These are phyloP conservation scores for Baorangia bicolor DNA, from an alignment of 768 basidiomycete species.

Conservation along the genomic window DNA sequence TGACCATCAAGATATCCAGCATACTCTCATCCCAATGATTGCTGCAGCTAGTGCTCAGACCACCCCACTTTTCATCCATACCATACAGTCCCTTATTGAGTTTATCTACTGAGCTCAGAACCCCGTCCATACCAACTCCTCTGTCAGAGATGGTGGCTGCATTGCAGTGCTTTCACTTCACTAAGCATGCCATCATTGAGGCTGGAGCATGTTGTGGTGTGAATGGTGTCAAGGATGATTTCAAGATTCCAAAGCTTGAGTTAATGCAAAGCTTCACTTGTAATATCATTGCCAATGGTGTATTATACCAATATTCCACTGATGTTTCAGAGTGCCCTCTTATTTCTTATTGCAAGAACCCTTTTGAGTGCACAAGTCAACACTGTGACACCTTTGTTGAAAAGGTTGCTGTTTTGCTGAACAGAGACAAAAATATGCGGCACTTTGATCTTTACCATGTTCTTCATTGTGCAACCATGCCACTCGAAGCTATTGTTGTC, in stretches of 20 bases:
- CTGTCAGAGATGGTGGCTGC: slow-evolving; percentile 9
- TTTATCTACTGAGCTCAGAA: slow-evolving; percentile 27
- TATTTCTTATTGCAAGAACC: neutral
- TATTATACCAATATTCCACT: slow-evolving; percentile 28
- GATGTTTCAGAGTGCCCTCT: slow-evolving; percentile 11
- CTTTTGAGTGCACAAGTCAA: too few species aligned
- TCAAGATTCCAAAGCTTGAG: slow-evolving; percentile 4
- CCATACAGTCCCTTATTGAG: slow-evolving; percentile 20
- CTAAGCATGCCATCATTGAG: slow-evolving; percentile 15
- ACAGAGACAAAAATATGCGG: too few species aligned
- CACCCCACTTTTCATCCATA: neutral
- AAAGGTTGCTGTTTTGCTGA: too few species aligned
- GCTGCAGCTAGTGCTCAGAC: too few species aligned
- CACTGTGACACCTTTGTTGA: too few species aligned
- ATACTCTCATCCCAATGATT: slow-evolving; percentile 9
- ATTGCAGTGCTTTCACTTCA: slow-evolving; percentile 8
- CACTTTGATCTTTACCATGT: too few species aligned
- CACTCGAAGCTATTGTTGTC: neutral
- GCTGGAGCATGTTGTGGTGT: slow-evolving; percentile 1
- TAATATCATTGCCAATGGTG: neutral
- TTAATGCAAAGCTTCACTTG: slow-evolving; percentile 5
- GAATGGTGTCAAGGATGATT: neutral
- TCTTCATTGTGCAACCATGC: too few species aligned
- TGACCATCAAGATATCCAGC: slow-evolving; percentile 39
- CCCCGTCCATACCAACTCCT: slow-evolving; percentile 9